Evolutionary conservation across 768 basidiomycete genomes (phyloP).

Genomic region (Trametes cubensis): DNA sequence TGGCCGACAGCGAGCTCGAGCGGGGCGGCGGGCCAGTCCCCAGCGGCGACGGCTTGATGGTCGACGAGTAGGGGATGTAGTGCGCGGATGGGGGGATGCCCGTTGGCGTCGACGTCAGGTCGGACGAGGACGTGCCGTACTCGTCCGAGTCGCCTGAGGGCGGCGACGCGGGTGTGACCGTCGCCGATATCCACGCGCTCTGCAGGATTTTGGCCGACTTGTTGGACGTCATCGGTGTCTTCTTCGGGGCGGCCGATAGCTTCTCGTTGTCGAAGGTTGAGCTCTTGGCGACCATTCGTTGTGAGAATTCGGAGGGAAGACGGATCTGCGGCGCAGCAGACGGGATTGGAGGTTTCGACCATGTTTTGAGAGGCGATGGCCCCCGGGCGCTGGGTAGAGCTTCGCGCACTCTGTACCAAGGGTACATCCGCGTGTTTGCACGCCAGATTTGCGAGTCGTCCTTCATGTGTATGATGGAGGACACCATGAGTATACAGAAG

Average conservation of each 20-base stretch:
- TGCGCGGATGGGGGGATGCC: slow-evolving; percentile 22
- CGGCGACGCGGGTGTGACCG: slow-evolving; percentile 23
- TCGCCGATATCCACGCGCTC: slow-evolving; percentile 23
- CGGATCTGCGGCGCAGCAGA: slow-evolving; percentile 19
- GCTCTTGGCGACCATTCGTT: slow-evolving; percentile 1
- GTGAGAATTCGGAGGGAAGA: slow-evolving; percentile 12
- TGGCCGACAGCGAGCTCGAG: slow-evolving; percentile 23
- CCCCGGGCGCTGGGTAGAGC: slow-evolving; percentile 38
- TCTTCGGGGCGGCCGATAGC: slow-evolving; percentile 14
- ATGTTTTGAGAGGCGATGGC: slow-evolving; percentile 40
- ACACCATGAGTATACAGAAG: slow-evolving; percentile 50
- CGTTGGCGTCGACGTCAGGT: slow-evolving; percentile 24
- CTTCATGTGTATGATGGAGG: slow-evolving; percentile 44
- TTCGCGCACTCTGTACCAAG: slow-evolving; percentile 36
- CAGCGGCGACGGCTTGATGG: slow-evolving; percentile 24
- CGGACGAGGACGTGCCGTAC: slow-evolving; percentile 18
- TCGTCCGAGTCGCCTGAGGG: slow-evolving; percentile 18
- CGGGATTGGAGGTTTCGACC: slow-evolving; percentile 33
- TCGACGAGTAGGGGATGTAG: slow-evolving; percentile 25
- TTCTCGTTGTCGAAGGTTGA: slow-evolving; percentile 19
- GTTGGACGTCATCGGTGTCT: slow-evolving; percentile 17
- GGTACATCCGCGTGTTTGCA: slow-evolving; percentile 48
- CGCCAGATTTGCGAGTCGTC: slow-evolving; percentile 57
- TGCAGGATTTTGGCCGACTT: slow-evolving; percentile 25
- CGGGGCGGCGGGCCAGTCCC: slow-evolving; percentile 17